These are phyloP conservation scores for Santalum album DNA, from an alignment of 164 flowering plant genomes.

Conservation along the genomic window DNA sequence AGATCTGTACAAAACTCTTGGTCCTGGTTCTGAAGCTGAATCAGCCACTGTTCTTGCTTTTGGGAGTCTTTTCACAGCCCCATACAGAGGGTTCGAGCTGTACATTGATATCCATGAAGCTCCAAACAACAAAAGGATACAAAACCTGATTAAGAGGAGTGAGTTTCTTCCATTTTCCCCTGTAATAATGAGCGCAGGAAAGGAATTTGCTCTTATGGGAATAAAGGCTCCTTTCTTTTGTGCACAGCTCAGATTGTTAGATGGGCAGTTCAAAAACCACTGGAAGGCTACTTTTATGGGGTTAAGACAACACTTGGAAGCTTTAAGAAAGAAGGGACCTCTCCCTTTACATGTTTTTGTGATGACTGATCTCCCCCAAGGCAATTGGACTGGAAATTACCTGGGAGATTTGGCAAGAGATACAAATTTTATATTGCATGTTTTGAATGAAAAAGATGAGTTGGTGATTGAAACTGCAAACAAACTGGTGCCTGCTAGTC, in stretches of 20 bases:
- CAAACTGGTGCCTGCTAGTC: slow-evolving; percentile 27
- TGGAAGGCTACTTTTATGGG: slow-evolving; percentile 59
- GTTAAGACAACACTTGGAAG: slow-evolving; percentile 48
- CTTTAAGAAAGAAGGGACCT: slow-evolving; percentile 27
- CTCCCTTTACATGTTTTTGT: slow-evolving; percentile 60
- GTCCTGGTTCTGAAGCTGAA: slow-evolving; percentile 65
- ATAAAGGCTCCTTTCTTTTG: slow-evolving; percentile 76
- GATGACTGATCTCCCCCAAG: slow-evolving; percentile 91
- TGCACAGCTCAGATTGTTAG: slow-evolving; percentile 87
- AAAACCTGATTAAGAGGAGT: slow-evolving; percentile 41
- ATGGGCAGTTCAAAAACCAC: slow-evolving; percentile 98
- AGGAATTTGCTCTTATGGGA: slow-evolving; percentile 37
- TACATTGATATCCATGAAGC: slow-evolving; percentile 67
- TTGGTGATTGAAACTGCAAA: slow-evolving; percentile 44
- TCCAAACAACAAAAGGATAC: slow-evolving; percentile 49
- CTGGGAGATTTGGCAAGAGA: slow-evolving; percentile 67
- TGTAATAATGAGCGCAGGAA: slow-evolving; percentile 61
- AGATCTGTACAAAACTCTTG: slow-evolving; percentile 63
- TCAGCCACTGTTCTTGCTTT: slow-evolving; percentile 61
- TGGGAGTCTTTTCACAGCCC: slow-evolving; percentile 82
- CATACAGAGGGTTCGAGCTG: slow-evolving; percentile 74
- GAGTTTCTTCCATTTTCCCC: slow-evolving; percentile 71
- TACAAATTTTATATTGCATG: slow-evolving; percentile 41
- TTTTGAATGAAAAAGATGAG: slow-evolving; percentile 42
- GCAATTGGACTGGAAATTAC: slow-evolving; percentile 73